Evolutionary conservation across 192 early-diverging fungal genomes (phyloP), one percentile per base, ranked within the genome.

Genomic region (Podila epigama): DNA sequence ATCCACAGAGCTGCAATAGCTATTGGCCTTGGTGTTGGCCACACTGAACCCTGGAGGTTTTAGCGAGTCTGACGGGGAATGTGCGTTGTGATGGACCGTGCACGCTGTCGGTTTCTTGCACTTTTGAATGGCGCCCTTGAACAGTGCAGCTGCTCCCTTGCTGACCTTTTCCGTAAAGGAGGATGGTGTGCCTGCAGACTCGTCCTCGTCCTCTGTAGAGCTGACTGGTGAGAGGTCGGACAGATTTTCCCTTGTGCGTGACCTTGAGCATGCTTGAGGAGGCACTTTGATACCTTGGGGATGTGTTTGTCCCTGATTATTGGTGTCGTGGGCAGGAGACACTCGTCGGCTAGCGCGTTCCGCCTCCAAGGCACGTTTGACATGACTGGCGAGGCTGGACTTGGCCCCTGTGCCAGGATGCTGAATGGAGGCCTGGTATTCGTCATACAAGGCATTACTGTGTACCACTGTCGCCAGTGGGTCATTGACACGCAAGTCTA

Each of bases 71-170:
- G n/a, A 34, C 3, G 42, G 51, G 2, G 22, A 22, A 13, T 63
- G 50, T 33, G n/a, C 51, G 44, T 27, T 70, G 16, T 13, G 35
- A 12, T 55, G 53, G 4, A 27, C 42, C 40, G 56, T 63, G 36
- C n/a, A n/a, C n/a, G 35, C 36, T n/a, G 51, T 29, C 2, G 60
- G 41, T 6, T 52, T 40, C n/a, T 56, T 77, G 35, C 12, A 36
- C 36, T 28, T 63, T 51, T 36, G 62, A 25, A 77, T 59, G 1
- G 55, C 73, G 16, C 48, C 37, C n/a, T 60, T 68, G 34, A 68
- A 9, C 16, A 68, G 13, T 0, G 58, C 7, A 11, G 60, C 70
- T 37, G 71, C 54, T 5, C 73, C 56, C 44, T 51, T 67, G 44
- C 66, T 58, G 15, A 77, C 32, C 44, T 60, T 58, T 36, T 51